These are phyloP conservation scores for Bromus sterilis DNA, from an alignment of 176 grass and related monocot species.

Conservation along the genomic window DNA sequence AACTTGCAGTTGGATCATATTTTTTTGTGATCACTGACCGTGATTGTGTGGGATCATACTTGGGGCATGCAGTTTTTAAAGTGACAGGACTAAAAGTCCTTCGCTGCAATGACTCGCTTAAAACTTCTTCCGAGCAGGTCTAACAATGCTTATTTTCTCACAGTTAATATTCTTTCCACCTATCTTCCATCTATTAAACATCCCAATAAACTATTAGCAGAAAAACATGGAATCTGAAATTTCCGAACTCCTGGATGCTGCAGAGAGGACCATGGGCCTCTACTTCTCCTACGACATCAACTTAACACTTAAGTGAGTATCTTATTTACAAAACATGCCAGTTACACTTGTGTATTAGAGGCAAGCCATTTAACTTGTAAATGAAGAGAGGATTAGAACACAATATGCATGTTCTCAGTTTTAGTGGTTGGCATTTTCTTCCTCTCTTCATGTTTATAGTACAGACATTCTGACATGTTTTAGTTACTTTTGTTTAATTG, in stretches of 20 bases:
- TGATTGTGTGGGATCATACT: slow-evolving; percentile 83
- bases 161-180: not conserved
- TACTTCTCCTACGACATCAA: slow-evolving; percentile 94
- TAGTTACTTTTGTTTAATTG: not conserved
- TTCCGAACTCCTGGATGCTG: slow-evolving; percentile 60
- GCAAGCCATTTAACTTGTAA: not conserved
- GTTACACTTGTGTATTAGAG: not conserved
- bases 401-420: not conserved
- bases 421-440: not conserved
- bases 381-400: not conserved
- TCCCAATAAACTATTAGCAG: slow-evolving; percentile 46
- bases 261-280: slow-evolving; percentile 69
- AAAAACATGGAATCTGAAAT: slow-evolving; percentile 85
- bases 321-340: not conserved
- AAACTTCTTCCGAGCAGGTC: slow-evolving; percentile 60
- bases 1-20: slow-evolving; percentile 90
- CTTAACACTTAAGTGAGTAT: slow-evolving; percentile 77
- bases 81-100: slow-evolving; percentile 84
- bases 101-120: slow-evolving; percentile 67
- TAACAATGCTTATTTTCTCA: slow-evolving; percentile 17
- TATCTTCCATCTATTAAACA: not conserved
- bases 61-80: slow-evolving; percentile 84
- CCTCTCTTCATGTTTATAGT: not conserved
- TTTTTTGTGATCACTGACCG: slow-evolving; percentile 70
- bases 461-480: not conserved